These are phyloP conservation scores for Turritis glabra DNA, from an alignment of 345 rosid species.

Conservation along the genomic window DNA sequence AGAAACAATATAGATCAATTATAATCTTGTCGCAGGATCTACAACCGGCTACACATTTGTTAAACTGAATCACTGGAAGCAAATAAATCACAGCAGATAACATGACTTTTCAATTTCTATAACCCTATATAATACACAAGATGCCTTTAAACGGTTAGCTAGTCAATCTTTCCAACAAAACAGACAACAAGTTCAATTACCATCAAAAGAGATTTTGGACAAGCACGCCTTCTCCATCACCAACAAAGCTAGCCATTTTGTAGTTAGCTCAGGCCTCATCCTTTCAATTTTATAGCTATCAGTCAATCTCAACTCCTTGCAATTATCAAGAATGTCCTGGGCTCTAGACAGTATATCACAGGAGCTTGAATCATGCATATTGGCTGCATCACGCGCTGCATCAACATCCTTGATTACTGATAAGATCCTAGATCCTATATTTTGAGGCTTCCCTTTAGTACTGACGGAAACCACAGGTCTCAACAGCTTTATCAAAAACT, in stretches of 20 bases:
- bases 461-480: slow-evolving; percentile 57
- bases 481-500: slow-evolving; percentile 70
- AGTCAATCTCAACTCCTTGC: slow-evolving; percentile 62
- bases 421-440: slow-evolving; percentile 73
- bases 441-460: slow-evolving; percentile 52
- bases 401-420: slow-evolving; percentile 57
- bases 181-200: slow-evolving; percentile 39
- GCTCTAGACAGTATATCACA: slow-evolving; percentile 62
- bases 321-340: slow-evolving; percentile 64
- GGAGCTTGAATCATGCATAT: slow-evolving; percentile 52
- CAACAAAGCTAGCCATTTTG: slow-evolving; percentile 85
- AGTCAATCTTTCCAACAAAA: not conserved
- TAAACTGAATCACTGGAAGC: not conserved
- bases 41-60: not conserved
- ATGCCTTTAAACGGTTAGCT: not conserved
- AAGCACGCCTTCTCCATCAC: slow-evolving; percentile 88
- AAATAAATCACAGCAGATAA: not conserved
- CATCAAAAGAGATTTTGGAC: slow-evolving; percentile 84
- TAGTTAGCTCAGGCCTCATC: slow-evolving; percentile 68
- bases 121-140: not conserved
- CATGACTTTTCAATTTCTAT: not conserved
- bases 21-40: not conserved
- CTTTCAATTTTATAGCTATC: slow-evolving; percentile 42
- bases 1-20: not conserved
- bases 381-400: slow-evolving; percentile 46